Evolutionary conservation across 495 filamentous ascomycete species (phyloP).

Genomic region (Xylaria curta): DNA sequence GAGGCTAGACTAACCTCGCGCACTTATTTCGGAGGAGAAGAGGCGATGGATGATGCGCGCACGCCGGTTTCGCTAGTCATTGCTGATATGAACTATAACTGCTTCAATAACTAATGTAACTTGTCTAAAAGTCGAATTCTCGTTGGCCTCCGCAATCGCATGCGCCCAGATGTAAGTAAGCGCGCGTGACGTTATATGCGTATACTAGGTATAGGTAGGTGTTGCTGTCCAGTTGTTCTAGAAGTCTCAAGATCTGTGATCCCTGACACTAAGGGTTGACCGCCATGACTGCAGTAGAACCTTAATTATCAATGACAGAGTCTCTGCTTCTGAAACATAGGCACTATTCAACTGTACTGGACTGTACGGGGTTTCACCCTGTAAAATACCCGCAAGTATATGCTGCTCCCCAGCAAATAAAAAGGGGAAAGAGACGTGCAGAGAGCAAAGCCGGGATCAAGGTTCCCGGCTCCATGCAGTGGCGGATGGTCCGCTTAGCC

Average conservation of each 20-base stretch:
- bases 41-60: conserved; percentile 5
- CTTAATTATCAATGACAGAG: conserved; percentile 8
- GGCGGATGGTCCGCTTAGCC: conserved; percentile 1
- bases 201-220: not conserved
- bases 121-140: not conserved
- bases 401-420: not conserved
- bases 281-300: conserved; percentile 13
- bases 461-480: not conserved
- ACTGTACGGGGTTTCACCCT: conserved; percentile 2
- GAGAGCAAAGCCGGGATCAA: conserved; percentile 11
- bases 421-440: not conserved
- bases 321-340: conserved; percentile 11
- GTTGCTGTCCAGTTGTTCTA: conserved; percentile 7
- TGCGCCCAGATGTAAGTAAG: not conserved
- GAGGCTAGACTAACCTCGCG: not conserved
- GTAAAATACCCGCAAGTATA: not conserved
- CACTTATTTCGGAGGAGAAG: not conserved
- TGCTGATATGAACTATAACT: not conserved
- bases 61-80: conserved; percentile 13
- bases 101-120: not conserved
- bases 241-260: conserved; percentile 3
- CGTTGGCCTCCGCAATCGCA: not conserved
- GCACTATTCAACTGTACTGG: not conserved
- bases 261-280: conserved; percentile 7
- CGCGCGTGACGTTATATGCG: not conserved